These are phyloP conservation scores for Croton setiger DNA, from an alignment of 441 rosid species.

Conservation along the genomic window DNA sequence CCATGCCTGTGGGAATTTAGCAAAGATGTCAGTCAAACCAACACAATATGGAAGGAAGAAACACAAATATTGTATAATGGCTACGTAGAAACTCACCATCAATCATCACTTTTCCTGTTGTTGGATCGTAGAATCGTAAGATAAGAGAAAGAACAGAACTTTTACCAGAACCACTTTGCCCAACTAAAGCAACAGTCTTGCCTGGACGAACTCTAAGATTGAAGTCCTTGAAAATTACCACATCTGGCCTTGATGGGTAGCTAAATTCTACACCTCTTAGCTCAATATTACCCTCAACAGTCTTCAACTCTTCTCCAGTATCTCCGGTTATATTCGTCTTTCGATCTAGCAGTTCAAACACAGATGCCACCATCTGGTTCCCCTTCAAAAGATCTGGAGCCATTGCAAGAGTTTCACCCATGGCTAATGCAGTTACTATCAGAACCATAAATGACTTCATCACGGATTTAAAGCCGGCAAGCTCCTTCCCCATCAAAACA, in stretches of 20 bases:
- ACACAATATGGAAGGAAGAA: background rate
- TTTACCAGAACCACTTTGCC: constrained; percentile 97
- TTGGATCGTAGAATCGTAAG: constrained; percentile 86
- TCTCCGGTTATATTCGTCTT: constrained; percentile 62
- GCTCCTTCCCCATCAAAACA: constrained; percentile 78
- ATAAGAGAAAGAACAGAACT: constrained; percentile 78
- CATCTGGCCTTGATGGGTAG: constrained; percentile 88
- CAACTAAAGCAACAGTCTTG: constrained; percentile 81
- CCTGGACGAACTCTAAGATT: constrained; percentile 62
- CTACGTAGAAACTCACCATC: constrained; percentile 50
- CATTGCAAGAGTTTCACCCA: constrained; percentile 91
- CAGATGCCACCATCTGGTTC: constrained; percentile 87
- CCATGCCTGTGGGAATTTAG: constrained; percentile 45
- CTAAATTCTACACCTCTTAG: constrained; percentile 60
- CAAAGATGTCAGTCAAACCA: background rate
- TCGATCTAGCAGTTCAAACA: constrained; percentile 74
- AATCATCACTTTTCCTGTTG: constrained; percentile 67
- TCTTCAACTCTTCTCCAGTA: constrained; percentile 50
- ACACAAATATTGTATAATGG: background rate
- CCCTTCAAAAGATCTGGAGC: constrained; percentile 90
- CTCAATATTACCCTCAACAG: constrained; percentile 69
- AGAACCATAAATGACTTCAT: constrained; percentile 96
- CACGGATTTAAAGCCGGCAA: constrained; percentile 69
- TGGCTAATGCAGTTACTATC: constrained; percentile 91
- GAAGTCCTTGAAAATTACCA: constrained; percentile 62